Evolutionary conservation across 2,329 filamentous ascomycete genomes (phyloP), one percentile per base, ranked within the genome.

Genomic region (Aspergillus vadensis): DNA sequence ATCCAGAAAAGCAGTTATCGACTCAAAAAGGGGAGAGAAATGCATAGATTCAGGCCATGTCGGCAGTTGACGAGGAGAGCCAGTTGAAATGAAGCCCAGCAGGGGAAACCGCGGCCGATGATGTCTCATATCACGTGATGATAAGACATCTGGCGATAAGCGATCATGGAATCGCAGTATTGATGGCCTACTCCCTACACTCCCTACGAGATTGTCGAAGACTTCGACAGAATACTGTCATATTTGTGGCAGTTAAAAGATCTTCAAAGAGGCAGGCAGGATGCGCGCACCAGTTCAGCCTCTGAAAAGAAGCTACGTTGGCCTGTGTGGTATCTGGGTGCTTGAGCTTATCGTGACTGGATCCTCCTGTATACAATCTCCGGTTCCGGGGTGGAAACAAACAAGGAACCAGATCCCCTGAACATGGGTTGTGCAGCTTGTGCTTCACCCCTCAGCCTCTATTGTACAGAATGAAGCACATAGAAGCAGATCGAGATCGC

Each of bases 91-190:
- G 43, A 30, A n/a, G 32, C 27, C 12, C 23, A 50, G 47, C 44
- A 49, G 47, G 48, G 58, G 58, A 63, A 61, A 56, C 25, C 27
- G 55, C 61, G 44, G 58, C 23, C 49, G 53, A 61, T 60, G 59
- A 61, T 48, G 58, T 55, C 49, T 12, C 21, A 1, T 0, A n/a
- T 53, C 61, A 63, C 61, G 58, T 63, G 61, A 58, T 32, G 54
- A 17, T 17, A 30, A 30, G 41, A 15, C 14, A 14, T 4, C 15
- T 30, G 14, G 25, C n/a, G 44, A 49, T 49, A 49, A 49, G 44
- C 8, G 9, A 14, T 15, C 4, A 30, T 30, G 19, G 7, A n/a
- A n/a, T 14, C 5, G 15, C 9, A 27, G 21, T 3, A 27, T 10
- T 5, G 14, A 48, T 43, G 39, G 39, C 6, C 39, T 36, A 17